Evolutionary conservation across 305 asterid genomes (phyloP), one percentile per base, ranked within the genome.

Genomic region (Rubia balearica): DNA sequence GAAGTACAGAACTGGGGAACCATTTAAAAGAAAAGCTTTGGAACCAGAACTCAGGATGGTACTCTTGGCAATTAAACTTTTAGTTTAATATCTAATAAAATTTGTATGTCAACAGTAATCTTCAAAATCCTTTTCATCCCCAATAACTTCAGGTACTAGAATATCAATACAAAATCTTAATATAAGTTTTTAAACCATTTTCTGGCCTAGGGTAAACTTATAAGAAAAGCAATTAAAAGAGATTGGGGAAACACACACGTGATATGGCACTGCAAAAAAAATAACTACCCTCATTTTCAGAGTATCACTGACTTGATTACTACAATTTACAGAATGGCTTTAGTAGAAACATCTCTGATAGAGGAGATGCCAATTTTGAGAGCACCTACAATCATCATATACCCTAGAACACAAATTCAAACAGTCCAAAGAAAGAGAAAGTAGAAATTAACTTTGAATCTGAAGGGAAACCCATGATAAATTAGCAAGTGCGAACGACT

Each of bases 311-410:
- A 22, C 13, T 59, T 22, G 63, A 59, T 30, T 9, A 13, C 33
- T 59, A 59, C 38, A 10, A 8, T 59, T 59, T 10, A 21, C 38
- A 59, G 64, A 59, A 59, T 59, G 64, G 64, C 64, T 59, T 59
- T 59, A 19, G 63, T 22, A 59, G 8, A 21, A 24, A 4, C 27
- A 19, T 59, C n/a, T n/a, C 11, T 53, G 60, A 14, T 16, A 53
- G 60, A n/a, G 0, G 9, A 53, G 24, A 14, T 21, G 22, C 16
- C 24, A n/a, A 16, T 53, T 16, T 14, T 1, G n/a, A n/a, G 0
- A 17, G 60, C 24, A n/a, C 8, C 60, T 1, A 5, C 22, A 7
- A 17, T 5, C 6, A 53, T 53, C 7, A 24, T n/a, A 5, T 1
- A 0, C 6, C 57, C 19, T 49, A 38, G 14, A 59, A 2, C 16